These are phyloP conservation scores for Penicillium robsamsonii DNA, from an alignment of 495 filamentous ascomycete genomes.

Conservation along the genomic window DNA sequence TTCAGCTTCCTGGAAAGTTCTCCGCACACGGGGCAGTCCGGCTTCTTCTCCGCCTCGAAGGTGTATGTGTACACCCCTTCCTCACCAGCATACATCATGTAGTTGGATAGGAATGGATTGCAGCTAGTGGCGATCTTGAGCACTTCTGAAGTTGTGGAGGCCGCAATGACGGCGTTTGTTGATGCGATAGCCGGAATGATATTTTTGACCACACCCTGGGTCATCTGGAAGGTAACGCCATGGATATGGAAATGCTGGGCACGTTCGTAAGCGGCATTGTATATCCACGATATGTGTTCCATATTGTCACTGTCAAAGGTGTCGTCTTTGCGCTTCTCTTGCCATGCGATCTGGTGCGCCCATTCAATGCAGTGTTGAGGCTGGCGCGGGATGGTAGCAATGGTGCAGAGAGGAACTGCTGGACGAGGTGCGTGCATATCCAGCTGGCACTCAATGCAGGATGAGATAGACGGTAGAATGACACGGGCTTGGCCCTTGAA, in stretches of 20 bases:
- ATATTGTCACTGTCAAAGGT: conserved; percentile 93
- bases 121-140: conserved; percentile 85
- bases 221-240: conserved; percentile 94
- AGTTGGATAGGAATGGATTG: conserved; percentile 84
- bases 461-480: conserved; percentile 85
- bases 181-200: conserved; percentile 99
- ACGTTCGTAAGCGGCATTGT: conserved; percentile 75
- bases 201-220: conserved; percentile 98
- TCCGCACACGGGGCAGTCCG: conserved; percentile 93
- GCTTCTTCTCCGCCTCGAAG: conserved; percentile 86
- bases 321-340: conserved; percentile 54
- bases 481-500: conserved; percentile 98
- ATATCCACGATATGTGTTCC: conserved; percentile 96
- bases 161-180: conserved; percentile 95
- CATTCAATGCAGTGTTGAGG: conserved; percentile 99
- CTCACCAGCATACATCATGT: conserved; percentile 99
- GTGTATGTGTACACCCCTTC: conserved; percentile 96
- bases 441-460: conserved; percentile 97
- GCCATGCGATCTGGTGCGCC: conserved; percentile 89
- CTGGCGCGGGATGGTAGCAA: conserved; percentile 95
- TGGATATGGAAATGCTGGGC: conserved; percentile 86
- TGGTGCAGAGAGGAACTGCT: conserved; percentile 92
- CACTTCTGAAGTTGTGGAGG: conserved; percentile 92
- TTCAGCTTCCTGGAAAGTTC: conserved; percentile 69
- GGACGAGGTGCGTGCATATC: conserved; percentile 96